phyloP scores from a whole-genome alignment of 2,329 filamentous ascomycete species.

The Simplicillium aogashimaense region DNA sequence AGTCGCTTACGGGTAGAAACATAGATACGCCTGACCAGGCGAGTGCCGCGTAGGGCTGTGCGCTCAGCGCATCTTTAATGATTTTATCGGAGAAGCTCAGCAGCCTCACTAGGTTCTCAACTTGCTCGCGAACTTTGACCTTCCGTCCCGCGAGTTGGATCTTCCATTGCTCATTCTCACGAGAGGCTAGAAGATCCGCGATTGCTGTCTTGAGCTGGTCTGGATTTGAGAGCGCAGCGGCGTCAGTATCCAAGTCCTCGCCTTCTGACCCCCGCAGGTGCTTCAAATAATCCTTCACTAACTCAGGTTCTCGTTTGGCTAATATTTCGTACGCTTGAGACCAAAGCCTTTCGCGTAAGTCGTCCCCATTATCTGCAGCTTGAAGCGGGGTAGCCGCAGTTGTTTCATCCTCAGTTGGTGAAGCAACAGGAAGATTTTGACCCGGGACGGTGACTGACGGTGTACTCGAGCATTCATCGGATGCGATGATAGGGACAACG shows the following conservation, averaged over 20 bases:
- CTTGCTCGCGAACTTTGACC: slow-evolving; percentile 11
- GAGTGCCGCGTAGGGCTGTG: slow-evolving; percentile 9
- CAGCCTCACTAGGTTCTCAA: slow-evolving; percentile 12
- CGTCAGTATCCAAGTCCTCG: neutral
- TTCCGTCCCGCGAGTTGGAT: slow-evolving; percentile 9
- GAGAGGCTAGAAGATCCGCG: slow-evolving; percentile 3
- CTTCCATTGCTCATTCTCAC: slow-evolving; percentile 11
- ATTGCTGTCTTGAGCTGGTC: neutral
- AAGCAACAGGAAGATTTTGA: too few species aligned
- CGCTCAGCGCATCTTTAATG: slow-evolving; percentile 11
- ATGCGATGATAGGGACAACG: too few species aligned
- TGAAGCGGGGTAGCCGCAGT: too few species aligned
- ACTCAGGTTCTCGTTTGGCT: neutral
- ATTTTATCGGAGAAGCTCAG: slow-evolving; percentile 13
- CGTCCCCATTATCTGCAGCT: too few species aligned
- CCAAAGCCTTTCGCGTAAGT: neutral
- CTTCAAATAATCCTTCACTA: neutral
- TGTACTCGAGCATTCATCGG: too few species aligned
- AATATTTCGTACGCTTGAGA: neutral
- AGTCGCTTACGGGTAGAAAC: neutral
- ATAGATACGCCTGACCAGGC: slow-evolving; percentile 1
- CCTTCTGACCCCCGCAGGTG: neutral
- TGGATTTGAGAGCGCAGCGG: neutral
- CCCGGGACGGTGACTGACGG: too few species aligned
- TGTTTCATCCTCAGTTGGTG: too few species aligned